Evolutionary conservation across 2,329 filamentous ascomycete species (phyloP), one percentile per base, ranked within the genome.

Genomic region (Cercospora zeae-maydis): DNA sequence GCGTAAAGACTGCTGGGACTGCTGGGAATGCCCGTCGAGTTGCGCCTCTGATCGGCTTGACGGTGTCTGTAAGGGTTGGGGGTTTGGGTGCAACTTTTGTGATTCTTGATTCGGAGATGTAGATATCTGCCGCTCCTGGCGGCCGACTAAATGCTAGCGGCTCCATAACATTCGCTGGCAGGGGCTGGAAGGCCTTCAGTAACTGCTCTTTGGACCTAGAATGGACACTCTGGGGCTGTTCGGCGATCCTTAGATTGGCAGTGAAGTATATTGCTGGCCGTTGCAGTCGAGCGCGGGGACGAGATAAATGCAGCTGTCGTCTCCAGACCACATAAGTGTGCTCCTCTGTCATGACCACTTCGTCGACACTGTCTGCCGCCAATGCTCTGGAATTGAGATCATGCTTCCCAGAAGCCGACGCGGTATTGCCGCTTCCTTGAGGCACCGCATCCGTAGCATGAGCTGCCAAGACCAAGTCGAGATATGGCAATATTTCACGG

Each of bases 121-220:
- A 84, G 52, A 90, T 88, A 67, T 82, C 82, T 27, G 86, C 78
- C 37, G 58, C 55, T 13, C 47, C 37, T 21, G 71, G 64, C 1
- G 63, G 63, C 21, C 86, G 84, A 71, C 92, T 90, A 65, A 80
- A 81, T 58, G 83, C 82, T 64, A 93, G 90, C 2, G 90, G 84
- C 72, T 90, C 88, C 13, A 95, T 83, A n/a, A 93, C 80, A 74
- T 93, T 95, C 66, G 91, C 80, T 1, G 89, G 87, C 6, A 87
- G 83, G 0, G 90, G 87, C 27, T 87, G 77, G 62, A 86, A 85
- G 71, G 88, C 91, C 36, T 85, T 84, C 33, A 93, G 81, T 71
- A 91, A 92, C 58, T 89, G 87, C 62, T 84, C 81, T 9, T 79
- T 78, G 21, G 76, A 66, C 70, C 82, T 86, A 65, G 90, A 76